phyloP scores from a whole-genome alignment of 2,329 filamentous ascomycete species.

The Aureobasidium melanogenum region DNA sequence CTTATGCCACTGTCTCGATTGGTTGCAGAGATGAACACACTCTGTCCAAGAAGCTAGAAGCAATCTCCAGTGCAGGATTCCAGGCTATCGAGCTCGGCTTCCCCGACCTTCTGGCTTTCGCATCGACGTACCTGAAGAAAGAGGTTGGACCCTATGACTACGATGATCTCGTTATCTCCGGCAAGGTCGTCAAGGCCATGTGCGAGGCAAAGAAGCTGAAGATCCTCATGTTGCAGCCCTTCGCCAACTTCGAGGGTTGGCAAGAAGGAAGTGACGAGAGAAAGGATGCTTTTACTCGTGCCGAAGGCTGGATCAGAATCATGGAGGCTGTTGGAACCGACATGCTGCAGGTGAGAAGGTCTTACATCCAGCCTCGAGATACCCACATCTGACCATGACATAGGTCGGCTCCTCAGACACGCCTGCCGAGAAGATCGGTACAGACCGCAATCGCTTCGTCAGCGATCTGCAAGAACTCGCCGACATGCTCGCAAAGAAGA shows the following conservation, averaged over 20 bases:
- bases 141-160: conserved; percentile 52
- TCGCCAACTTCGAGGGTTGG: conserved; percentile 72
- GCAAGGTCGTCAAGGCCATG: conserved; percentile 44
- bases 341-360: conserved; percentile 53
- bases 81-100: conserved; percentile 65
- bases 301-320: conserved; percentile 58
- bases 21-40: conserved; percentile 40
- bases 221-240: conserved; percentile 67
- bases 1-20: conserved; percentile 50
- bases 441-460: conserved; percentile 44
- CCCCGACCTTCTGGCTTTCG: conserved; percentile 60
- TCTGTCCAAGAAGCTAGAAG: conserved; percentile 51
- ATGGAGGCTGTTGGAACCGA: conserved; percentile 63
- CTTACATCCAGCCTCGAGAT: too few relatives aligned
- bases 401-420: conserved; percentile 57
- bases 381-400: neutral
- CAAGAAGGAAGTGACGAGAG: conserved; percentile 47
- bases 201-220: conserved; percentile 47
- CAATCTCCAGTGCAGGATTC: conserved; percentile 58
- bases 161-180: conserved; percentile 46
- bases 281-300: conserved; percentile 53
- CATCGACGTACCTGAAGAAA: conserved; percentile 36
- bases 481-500: conserved; percentile 49
- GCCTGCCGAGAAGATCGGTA: conserved; percentile 43
- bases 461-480: conserved; percentile 55